Evolutionary conservation across 176 grass and related monocot genomes (phyloP), one percentile per base, ranked within the genome.

Genomic region (Hordeum marinum): DNA sequence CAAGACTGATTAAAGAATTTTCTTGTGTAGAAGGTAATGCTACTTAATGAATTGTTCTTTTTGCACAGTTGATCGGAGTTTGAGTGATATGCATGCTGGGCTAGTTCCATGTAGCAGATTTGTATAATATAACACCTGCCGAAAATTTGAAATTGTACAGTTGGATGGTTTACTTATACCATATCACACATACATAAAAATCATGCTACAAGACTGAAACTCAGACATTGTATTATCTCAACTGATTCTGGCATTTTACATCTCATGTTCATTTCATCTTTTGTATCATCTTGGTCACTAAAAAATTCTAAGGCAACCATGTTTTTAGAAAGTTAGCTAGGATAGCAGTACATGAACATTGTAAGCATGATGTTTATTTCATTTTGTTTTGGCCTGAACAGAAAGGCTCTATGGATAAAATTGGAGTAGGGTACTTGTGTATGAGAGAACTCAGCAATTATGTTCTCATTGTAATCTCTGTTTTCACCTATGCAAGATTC

Each of bases 21-120:
- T 98, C 93, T 52, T 89, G 58, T 79, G 77, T 98, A 60, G 87
- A 95, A 82, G 89, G 96, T 98, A 85, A 72, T 61, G 11, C 23
- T 17, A 62, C 79, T 61, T 70, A 75, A 64, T 66, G 23, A 63
- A 58, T 54, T 82, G 27, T 87, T 80, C 52, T 13, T 87, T 87
- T 78, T 63, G 50, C 14, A 55, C 63, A 42, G 36, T 24, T 31
- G 48, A 57, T 83, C 37, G 50, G 13, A 59, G 43, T 90, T 79
- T 3, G 41, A 74, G 26, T 3, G 45, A 72, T 59, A 86, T 15
- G 27, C 79, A 60, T 74, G 34, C 20, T 83, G n/a, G 61, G 52
- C 64, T 58, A 60, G 23, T 26, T 84, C 65, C 45, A 43, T 74
- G 8, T 48, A 17, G 20, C 35, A 55, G 58, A 43, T 77, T 13